Evolutionary conservation across 805 yeast genomes (phyloP), one percentile per base, ranked within the genome.

Genomic region (Cyberlindnera misumaiensis): DNA sequence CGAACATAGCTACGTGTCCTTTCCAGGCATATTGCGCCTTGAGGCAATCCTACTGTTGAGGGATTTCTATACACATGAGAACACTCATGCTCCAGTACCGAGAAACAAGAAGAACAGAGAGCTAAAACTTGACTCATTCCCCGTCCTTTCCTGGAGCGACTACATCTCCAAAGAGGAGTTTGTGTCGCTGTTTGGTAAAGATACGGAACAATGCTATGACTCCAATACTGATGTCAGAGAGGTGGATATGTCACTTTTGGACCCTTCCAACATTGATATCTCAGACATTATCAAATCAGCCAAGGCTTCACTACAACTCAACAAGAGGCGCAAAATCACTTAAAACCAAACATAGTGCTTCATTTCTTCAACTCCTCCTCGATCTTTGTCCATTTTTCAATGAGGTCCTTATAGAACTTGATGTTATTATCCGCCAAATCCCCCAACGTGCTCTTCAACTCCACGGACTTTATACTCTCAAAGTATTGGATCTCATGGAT

Each of bases 21-120:
- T 72, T 36, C 96, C 97, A 0, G 97, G 96, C 0, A 65, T 93
- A 4, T 63, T 77, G 48, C 63, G 94, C 38, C 78, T 76, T 41
- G 96, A 89, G 49, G 96, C 96, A 0, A 79, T 93, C 9, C 71
- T 84, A 58, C 59, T 93, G 32, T 63, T 93, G 31, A 68, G 98
- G 41, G 73, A 77, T 55, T 93, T 93, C 60, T 93, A 93, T 57
- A 73, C 89, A 8, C 79, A 75, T 54, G 94, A 88, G 54, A 93
- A 93, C 59, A 80, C 75, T 22, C 74, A 78, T 32, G 95, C 97
- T 1, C 98, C 97, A 0, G 70, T 61, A 18, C 89, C 95, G 4
- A 76, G 83, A 50, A 65, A 72, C 16, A 89, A 89, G 56, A 80
- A 80, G 58, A 78, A 73, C 57, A 76, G 81, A 57, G 75, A 63